Evolutionary conservation across 164 flowering plant genomes (phyloP), one percentile per base, ranked within the genome.

Genomic region (Echeveria elegans): DNA sequence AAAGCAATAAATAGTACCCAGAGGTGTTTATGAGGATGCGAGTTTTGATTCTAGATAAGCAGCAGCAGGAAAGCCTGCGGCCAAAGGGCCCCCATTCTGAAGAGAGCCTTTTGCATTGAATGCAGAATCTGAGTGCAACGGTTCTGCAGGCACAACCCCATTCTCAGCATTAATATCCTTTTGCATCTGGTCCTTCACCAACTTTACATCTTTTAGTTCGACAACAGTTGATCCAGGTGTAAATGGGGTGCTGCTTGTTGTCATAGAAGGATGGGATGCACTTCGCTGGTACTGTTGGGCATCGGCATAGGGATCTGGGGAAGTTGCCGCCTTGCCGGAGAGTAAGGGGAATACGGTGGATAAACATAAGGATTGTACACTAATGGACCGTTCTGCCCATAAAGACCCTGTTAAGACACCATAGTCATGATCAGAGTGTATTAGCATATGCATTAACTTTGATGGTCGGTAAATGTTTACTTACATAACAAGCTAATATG

Each of bases 211-310:
- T 7, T 64, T 76, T 34, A 79, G 79, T 0, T 78, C 8, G 24
- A 66, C 37, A 24, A 72, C 34, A 29, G 63, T 71, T 65, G 73
- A 77, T 38, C 58, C 75, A 5, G 82, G 63, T 15, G 70, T 31
- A 61, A 58, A 77, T 1, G 73, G 73, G 18, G 76, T 76, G 70
- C 40, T 72, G 8, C 72, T 64, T 50, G 81, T 77, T 24, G 75
- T 76, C 41, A 73, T 66, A 16, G 83, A 77, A n/a, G n/a, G n/a
- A n/a, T n/a, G n/a, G n/a, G n/a, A 77, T 24, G 77, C 50, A n/a
- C 83, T 83, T 70, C 85, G 87, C 70, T 84, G 92, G 64, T 85
- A 88, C 1, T 81, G 69, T 71, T 85, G 90, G 53, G 80, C 85
- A 70, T 89, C 89, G 61, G 86, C 52, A 7, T 86, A 72, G 5